phyloP scores from a whole-genome alignment of 73 alveolate species.

The Tetrahymena malaccensis region DNA sequence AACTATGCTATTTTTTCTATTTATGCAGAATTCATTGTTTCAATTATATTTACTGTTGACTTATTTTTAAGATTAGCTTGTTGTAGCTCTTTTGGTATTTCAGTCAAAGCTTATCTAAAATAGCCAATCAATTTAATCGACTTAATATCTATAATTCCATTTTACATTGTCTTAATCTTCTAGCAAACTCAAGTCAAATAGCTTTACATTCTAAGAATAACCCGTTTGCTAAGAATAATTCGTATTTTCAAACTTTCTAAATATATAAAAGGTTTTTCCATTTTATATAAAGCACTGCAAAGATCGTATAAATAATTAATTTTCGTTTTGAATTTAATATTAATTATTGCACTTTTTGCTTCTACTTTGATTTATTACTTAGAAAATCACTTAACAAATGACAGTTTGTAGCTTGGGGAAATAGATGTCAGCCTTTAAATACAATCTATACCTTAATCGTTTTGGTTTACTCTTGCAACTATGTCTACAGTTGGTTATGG shows the following conservation, averaged over 20 bases:
- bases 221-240: neutral
- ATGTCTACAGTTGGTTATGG: conserved; percentile 47
- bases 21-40: neutral
- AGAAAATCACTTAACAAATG: neutral
- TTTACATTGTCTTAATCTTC: neutral
- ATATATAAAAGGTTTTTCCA: neutral
- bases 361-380: conserved; percentile 16
- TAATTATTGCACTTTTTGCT: conserved; percentile 10
- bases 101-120: neutral
- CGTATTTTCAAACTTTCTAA: neutral
- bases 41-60: neutral
- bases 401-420: neutral
- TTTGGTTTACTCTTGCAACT: conserved; percentile 28
- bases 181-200: neutral
- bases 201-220: neutral
- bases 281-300: neutral
- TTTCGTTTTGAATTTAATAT: neutral
- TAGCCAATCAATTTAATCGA: neutral
- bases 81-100: neutral
- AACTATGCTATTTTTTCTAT: neutral
- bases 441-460: conserved; percentile 8
- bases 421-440: neutral
- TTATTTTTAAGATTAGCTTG: neutral
- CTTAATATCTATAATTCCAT: neutral
- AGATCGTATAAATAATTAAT: neutral